Conservation (phyloP, 768 basidiomycete species). For the Arthromyces matolae region DNA sequence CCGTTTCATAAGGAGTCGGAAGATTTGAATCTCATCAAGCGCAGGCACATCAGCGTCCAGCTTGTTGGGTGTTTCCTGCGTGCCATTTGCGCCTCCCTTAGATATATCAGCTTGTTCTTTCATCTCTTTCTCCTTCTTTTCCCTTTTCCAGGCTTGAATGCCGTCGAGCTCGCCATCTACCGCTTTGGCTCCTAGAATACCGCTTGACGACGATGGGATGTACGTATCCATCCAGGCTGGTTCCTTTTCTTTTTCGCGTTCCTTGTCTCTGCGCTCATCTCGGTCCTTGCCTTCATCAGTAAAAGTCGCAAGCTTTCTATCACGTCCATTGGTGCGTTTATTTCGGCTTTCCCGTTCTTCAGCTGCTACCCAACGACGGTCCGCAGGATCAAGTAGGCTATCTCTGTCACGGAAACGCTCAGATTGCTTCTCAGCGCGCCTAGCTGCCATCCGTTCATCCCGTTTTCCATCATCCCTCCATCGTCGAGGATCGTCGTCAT, state of each 20-base stretch:
- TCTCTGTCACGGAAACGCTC: constrained; percentile 45
- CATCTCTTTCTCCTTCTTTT: constrained; percentile 70
- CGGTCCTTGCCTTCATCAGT: constrained; percentile 44
- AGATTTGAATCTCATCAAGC: constrained; percentile 80
- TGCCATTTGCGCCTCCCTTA: neutral
- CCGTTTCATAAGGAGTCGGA: constrained; percentile 79
- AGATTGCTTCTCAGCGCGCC: constrained; percentile 47
- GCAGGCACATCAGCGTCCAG: constrained; percentile 32
- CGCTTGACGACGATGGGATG: constrained; percentile 53
- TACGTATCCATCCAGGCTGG: constrained; percentile 94
- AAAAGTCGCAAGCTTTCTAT: constrained; percentile 41
- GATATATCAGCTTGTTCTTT: constrained; percentile 41
- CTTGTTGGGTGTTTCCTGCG: constrained; percentile 11
- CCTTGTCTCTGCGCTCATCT: constrained; percentile 38
- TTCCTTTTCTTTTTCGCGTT: constrained; percentile 75
- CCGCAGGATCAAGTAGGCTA: constrained; percentile 40
- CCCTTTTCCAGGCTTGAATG: constrained; percentile 86
- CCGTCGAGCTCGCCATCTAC: constrained; percentile 71
- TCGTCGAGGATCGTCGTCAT: constrained; percentile 67
- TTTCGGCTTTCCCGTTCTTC: constrained; percentile 68
- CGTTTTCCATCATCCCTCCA: constrained; percentile 84
- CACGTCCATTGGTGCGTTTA: constrained; percentile 58
- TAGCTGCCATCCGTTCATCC: constrained; percentile 66
- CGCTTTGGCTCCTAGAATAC: constrained; percentile 61
- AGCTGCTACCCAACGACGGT: constrained; percentile 55